phyloP scores from a whole-genome alignment of 345 rosid species.

The Reutealis trisperma region DNA sequence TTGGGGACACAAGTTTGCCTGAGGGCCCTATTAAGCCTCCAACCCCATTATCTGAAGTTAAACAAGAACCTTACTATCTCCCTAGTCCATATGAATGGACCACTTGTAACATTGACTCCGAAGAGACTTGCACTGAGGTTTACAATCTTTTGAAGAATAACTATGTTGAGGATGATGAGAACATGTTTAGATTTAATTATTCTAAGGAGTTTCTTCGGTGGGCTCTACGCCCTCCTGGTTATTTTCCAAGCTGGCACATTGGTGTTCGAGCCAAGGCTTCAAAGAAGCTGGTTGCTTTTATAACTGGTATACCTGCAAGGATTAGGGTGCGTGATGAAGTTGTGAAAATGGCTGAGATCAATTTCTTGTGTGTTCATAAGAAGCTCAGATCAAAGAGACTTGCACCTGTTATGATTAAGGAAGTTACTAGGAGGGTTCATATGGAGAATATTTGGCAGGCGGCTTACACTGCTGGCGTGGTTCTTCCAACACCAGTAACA shows the following conservation, averaged over 20 bases:
- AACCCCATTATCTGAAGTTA: conserved; percentile 65
- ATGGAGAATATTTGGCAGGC: conserved; percentile 97
- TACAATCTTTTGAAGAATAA: conserved; percentile 78
- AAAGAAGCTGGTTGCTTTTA: conserved; percentile 85
- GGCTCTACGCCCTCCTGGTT: conserved; percentile 91
- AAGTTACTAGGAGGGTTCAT: conserved; percentile 89
- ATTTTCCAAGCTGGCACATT: conserved; percentile 78
- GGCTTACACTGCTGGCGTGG: conserved; percentile 88
- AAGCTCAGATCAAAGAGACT: conserved; percentile 92
- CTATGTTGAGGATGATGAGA: conserved; percentile 94
- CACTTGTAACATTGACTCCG: conserved; percentile 78
- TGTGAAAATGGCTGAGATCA: conserved; percentile 90
- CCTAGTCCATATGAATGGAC: conserved; percentile 81
- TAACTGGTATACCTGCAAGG: conserved; percentile 86
- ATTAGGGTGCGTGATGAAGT: conserved; percentile 74
- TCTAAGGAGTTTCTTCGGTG: conserved; percentile 92
- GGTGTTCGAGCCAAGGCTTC: conserved; percentile 86
- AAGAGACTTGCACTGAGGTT: conserved; percentile 76
- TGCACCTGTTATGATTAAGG: conserved; percentile 97
- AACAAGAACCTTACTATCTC: conserved; percentile 90
- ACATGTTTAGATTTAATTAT: conserved; percentile 94
- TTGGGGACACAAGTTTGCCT: conserved; percentile 65
- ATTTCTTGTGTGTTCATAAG: conserved; percentile 94
- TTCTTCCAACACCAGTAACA: conserved; percentile 87
- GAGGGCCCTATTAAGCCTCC: conserved; percentile 83